Percentiles rank a stretch among this genome's conserved stretches.
These are phyloP conservation scores for Scedosporium boydii DNA, from an alignment of 2,329 filamentous ascomycete species.

Conservation along the genomic window DNA sequence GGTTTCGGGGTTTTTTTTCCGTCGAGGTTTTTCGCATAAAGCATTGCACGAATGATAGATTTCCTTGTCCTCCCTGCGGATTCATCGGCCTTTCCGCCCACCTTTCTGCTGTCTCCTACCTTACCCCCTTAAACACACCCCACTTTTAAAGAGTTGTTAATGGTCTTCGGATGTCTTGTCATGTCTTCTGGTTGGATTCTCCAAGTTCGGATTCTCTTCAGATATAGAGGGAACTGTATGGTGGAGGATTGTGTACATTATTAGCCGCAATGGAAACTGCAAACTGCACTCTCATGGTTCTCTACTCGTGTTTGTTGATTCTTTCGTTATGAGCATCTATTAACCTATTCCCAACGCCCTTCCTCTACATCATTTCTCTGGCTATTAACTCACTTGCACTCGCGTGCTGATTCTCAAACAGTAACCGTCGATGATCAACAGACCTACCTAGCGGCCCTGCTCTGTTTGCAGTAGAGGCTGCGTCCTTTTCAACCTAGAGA, in stretches of 20 bases:
- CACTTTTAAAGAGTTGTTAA: background rate
- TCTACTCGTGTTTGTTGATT: background rate
- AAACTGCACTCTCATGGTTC: background rate
- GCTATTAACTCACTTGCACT: too few relatives aligned
- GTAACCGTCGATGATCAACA: too few relatives aligned
- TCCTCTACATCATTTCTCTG: background rate
- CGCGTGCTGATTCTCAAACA: too few relatives aligned
- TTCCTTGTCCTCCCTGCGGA: background rate
- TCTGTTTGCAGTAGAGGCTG: too few relatives aligned
- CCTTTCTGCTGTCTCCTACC: background rate
- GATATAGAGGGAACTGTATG: background rate
- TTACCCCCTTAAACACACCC: background rate
- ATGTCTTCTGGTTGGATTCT: background rate
- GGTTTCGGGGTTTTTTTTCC: background rate
- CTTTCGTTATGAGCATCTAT: background rate
- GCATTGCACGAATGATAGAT: slow-evolving; percentile 1
- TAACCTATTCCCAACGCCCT: background rate
- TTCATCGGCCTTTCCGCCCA: background rate
- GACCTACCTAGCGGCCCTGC: too few relatives aligned
- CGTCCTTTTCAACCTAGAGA: too few relatives aligned
- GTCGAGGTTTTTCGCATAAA: background rate
- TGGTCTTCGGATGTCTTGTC: background rate
- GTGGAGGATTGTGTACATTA: slow-evolving; percentile 1
- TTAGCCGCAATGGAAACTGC: background rate
- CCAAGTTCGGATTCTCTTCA: background rate